These are phyloP conservation scores for Saccharomyces pastorianus DNA, from an alignment of 1,139 yeast genomes.

Conservation along the genomic window DNA sequence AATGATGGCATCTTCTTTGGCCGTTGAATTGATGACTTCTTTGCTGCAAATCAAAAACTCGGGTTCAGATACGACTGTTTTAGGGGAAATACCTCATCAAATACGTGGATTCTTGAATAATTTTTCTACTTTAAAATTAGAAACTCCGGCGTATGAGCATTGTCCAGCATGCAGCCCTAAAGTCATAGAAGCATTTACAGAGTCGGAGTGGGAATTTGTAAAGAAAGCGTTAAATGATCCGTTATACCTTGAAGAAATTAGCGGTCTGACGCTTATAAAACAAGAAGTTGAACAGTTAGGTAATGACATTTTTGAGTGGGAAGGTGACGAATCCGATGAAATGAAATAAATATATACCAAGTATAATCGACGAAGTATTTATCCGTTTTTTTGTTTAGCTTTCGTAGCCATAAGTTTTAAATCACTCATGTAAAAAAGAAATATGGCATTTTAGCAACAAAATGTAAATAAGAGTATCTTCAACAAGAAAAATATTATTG, in stretches of 20 bases:
- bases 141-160: conserved; percentile 61
- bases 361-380: too few relatives aligned
- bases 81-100: conserved; percentile 83
- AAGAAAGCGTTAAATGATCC: conserved; percentile 57
- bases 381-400: too few relatives aligned
- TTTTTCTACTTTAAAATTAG: conserved; percentile 55
- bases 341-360: too few relatives aligned
- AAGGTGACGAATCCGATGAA: conserved; percentile 32
- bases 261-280: conserved; percentile 72
- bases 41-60: conserved; percentile 61
- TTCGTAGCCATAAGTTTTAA: too few relatives aligned
- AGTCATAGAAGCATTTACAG: conserved; percentile 44
- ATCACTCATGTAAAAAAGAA: too few relatives aligned
- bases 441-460: too few relatives aligned
- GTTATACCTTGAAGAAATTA: conserved; percentile 58
- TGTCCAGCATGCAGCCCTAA: conserved; percentile 79
- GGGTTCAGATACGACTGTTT: conserved; percentile 36
- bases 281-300: conserved; percentile 60
- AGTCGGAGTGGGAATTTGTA: conserved; percentile 75
- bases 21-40: conserved; percentile 76
- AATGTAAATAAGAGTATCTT: too few relatives aligned
- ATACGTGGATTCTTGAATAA: conserved; percentile 71
- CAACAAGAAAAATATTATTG: too few relatives aligned
- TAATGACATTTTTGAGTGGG: conserved; percentile 39
- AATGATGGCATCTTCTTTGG: conserved; percentile 73